Evolutionary conservation across 306 rosid species (phyloP).

Genomic region (Glycyrrhiza uralensis): DNA sequence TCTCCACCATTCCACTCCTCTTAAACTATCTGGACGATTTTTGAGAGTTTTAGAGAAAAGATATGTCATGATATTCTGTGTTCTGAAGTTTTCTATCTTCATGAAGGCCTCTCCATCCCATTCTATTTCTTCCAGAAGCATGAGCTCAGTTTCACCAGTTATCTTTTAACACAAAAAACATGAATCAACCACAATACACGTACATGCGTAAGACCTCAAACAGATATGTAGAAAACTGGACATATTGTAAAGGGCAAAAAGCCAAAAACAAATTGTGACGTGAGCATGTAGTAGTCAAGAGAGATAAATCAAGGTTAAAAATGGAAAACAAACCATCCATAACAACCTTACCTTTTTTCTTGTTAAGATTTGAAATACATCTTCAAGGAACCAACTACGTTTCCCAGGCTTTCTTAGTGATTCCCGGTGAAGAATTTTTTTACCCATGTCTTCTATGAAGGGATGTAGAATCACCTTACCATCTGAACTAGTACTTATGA

Average conservation of each 20-base stretch:
- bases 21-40: constrained; percentile 25
- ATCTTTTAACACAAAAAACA: not conserved
- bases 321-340: not conserved
- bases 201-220: not conserved
- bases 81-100: constrained; percentile 10
- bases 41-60: not conserved
- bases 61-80: not conserved
- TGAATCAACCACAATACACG: too few species aligned
- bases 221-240: not conserved
- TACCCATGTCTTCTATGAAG: constrained; percentile 22
- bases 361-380: constrained; percentile 16
- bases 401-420: not conserved
- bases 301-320: not conserved
- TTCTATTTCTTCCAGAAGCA: not conserved
- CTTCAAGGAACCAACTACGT: constrained; percentile 15
- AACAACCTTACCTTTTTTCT: not conserved
- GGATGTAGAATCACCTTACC: not conserved
- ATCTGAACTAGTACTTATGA: not conserved
- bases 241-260: not conserved
- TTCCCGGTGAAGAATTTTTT: constrained; percentile 4
- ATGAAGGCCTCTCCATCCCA: constrained; percentile 15
- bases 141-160: not conserved
- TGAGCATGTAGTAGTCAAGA: not conserved
- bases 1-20: constrained; percentile 4
- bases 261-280: too few species aligned